Evolutionary conservation across 2,329 filamentous ascomycete species (phyloP).

Genomic region (Pestalotiopsis sp.): DNA sequence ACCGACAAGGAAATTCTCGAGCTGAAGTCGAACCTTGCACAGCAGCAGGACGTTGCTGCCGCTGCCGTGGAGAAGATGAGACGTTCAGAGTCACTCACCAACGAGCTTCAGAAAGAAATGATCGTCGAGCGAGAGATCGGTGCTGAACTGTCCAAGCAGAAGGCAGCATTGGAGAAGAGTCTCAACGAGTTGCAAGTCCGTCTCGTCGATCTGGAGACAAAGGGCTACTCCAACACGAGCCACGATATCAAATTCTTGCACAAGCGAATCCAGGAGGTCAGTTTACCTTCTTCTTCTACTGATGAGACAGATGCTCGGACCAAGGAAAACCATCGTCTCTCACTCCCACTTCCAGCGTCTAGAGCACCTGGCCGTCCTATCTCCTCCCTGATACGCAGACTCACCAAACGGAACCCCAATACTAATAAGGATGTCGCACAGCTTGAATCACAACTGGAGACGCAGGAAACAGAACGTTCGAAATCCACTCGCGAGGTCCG

Average conservation of each 20-base stretch:
- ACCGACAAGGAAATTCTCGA: constrained; percentile 89
- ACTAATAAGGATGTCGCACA: constrained; percentile 43
- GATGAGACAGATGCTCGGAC: constrained; percentile 16
- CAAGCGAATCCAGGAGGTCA: constrained; percentile 92
- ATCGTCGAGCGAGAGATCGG: constrained; percentile 81
- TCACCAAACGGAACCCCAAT: constrained; percentile 18
- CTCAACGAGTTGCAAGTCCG: constrained; percentile 88
- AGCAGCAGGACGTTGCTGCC: constrained; percentile 89
- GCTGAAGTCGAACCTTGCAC: constrained; percentile 84
- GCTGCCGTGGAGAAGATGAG: constrained; percentile 98
- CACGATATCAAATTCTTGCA: constrained; percentile 95
- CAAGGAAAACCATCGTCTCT: background rate
- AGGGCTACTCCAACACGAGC: constrained; percentile 91
- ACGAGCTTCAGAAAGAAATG: constrained; percentile 93
- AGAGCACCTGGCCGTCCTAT: constrained; percentile 21
- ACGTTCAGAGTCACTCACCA: constrained; percentile 81
- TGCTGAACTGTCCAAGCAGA: constrained; percentile 84
- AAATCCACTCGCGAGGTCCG: constrained; percentile 86
- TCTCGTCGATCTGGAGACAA: constrained; percentile 92
- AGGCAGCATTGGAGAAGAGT: constrained; percentile 84
- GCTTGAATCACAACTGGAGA: constrained; percentile 86
- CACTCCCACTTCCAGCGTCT: constrained; percentile 3
- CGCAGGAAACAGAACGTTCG: constrained; percentile 76
- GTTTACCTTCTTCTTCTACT: constrained; percentile 31
- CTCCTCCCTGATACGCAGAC: constrained; percentile 23